phyloP scores from a whole-genome alignment of 1,139 yeast species.

The Debaryomyces sp. region DNA sequence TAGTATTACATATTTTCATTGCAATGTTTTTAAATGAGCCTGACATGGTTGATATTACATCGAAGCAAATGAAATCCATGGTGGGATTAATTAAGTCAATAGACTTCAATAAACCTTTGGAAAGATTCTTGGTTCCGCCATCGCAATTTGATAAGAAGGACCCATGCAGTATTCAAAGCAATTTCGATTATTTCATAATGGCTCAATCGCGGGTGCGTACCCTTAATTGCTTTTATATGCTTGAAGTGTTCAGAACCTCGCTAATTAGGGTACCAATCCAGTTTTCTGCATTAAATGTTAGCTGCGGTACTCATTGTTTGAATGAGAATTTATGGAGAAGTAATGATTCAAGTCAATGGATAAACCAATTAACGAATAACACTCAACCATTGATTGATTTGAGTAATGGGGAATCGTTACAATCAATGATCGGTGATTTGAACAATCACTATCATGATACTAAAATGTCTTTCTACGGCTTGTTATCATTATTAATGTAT shows the following conservation, averaged over 20 bases:
- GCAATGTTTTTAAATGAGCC: slow-evolving; percentile 81
- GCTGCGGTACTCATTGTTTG: slow-evolving; percentile 76
- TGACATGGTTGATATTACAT: slow-evolving; percentile 71
- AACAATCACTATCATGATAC: slow-evolving; percentile 45
- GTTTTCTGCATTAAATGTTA: slow-evolving; percentile 60
- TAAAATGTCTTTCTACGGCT: slow-evolving; percentile 55
- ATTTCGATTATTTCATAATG: slow-evolving; percentile 73
- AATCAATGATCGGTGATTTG: slow-evolving; percentile 50
- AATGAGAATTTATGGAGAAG: slow-evolving; percentile 74
- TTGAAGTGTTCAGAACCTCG: slow-evolving; percentile 71
- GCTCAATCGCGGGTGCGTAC: slow-evolving; percentile 89
- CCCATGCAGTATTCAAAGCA: slow-evolving; percentile 34
- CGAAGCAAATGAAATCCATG: slow-evolving; percentile 75
- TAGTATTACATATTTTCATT: slow-evolving; percentile 77
- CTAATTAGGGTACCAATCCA: slow-evolving; percentile 63
- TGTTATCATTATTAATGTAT: slow-evolving; percentile 68
- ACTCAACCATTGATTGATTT: slow-evolving; percentile 42
- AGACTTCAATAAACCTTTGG: slow-evolving; percentile 71
- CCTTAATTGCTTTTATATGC: slow-evolving; percentile 73
- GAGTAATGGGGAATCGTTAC: slow-evolving; percentile 59
- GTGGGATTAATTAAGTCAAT: slow-evolving; percentile 80
- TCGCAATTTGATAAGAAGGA: slow-evolving; percentile 36
- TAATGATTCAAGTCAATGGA: slow-evolving; percentile 62
- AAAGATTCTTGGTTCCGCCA: slow-evolving; percentile 64
- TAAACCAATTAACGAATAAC: slow-evolving; percentile 19